Conservation (phyloP, 176 grass and related monocot species). For the Dendrocalamus sinicus region DNA sequence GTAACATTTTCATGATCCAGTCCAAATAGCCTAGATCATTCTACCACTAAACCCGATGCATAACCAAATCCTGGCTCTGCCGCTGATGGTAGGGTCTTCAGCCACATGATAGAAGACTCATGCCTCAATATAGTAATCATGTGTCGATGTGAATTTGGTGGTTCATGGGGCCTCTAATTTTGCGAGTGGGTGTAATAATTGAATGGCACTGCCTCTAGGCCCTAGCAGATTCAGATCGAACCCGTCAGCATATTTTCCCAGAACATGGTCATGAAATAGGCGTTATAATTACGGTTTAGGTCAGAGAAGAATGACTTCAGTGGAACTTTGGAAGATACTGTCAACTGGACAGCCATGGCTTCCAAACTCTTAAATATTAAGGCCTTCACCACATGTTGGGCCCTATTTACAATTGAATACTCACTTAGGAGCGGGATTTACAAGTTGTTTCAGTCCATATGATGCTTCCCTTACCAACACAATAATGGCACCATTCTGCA, state of each 20-base stretch:
- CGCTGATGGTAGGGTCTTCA: slow-evolving; percentile 29
- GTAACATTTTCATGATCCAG: no score
- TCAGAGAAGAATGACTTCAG: neutral
- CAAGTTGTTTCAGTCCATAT: slow-evolving; percentile 2
- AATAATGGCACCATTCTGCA: slow-evolving; percentile 31
- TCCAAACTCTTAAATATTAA: neutral
- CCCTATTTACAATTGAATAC: slow-evolving; percentile 10
- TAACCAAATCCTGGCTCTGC: no score
- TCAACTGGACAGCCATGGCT: slow-evolving; percentile 16
- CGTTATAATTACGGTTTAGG: neutral
- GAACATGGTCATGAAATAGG: neutral
- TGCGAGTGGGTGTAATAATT: slow-evolving; percentile 33
- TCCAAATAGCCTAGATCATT: no score
- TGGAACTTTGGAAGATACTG: neutral
- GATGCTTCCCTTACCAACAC: neutral
- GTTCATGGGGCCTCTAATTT: slow-evolving; percentile 9
- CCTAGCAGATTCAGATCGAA: slow-evolving; percentile 1
- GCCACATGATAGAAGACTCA: slow-evolving; percentile 43
- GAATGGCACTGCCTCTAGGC: neutral
- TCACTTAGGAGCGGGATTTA: neutral
- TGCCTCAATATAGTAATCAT: slow-evolving; percentile 42
- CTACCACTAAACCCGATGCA: no score
- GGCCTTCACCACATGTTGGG: slow-evolving; percentile 33
- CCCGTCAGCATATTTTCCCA: slow-evolving; percentile 15
- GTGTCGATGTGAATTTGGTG: slow-evolving; percentile 27